A percentile compares a stretch with the other conserved stretches of the same genome.
phyloP scores from a whole-genome alignment of 2,329 filamentous ascomycete genomes.

The Dryadomyces sulphureus region DNA sequence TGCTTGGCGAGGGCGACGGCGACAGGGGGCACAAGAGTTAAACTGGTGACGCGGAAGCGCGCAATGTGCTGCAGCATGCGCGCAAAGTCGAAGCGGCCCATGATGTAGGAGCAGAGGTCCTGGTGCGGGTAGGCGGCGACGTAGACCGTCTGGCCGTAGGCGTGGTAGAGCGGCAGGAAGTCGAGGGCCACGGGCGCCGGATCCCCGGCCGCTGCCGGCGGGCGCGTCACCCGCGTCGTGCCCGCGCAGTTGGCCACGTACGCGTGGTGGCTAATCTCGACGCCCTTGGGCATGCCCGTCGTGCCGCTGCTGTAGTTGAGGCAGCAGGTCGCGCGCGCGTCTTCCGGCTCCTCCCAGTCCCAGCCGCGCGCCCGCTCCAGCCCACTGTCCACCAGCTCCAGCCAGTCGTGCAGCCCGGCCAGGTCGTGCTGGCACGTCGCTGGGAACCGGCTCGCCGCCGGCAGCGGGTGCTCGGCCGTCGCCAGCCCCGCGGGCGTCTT shows the following conservation, averaged over 20 bases:
- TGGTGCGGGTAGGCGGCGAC: slow-evolving; percentile 41
- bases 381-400: slow-evolving; percentile 37
- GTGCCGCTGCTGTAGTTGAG: slow-evolving; percentile 72
- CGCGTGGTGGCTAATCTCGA: slow-evolving; percentile 65
- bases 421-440: slow-evolving; percentile 3
- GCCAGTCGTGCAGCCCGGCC: slow-evolving; percentile 45
- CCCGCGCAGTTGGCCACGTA: slow-evolving; percentile 58
- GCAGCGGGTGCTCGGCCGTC: slow-evolving; percentile 7
- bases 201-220: slow-evolving; percentile 17
- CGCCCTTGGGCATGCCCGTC: slow-evolving; percentile 72
- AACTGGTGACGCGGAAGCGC: slow-evolving; percentile 50
- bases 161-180: slow-evolving; percentile 67
- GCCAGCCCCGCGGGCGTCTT: slow-evolving; percentile 21
- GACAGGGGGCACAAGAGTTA: slow-evolving; percentile 61
- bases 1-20: slow-evolving; percentile 60
- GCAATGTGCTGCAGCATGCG: slow-evolving; percentile 55
- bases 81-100: slow-evolving; percentile 63
- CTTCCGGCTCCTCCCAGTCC: slow-evolving; percentile 43
- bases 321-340: slow-evolving; percentile 41
- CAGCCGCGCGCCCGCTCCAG: slow-evolving; percentile 37
- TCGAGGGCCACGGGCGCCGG: slow-evolving; percentile 31
- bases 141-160: slow-evolving; percentile 58
- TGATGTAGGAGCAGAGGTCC: slow-evolving; percentile 58
- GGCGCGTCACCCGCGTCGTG: slow-evolving; percentile 29
- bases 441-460: slow-evolving; percentile 7